A percentile compares a stretch with the other conserved stretches of the same genome.
These are phyloP conservation scores for Hymenoscyphus infarciens DNA, from an alignment of 2,329 filamentous ascomycete species.

Conservation along the genomic window DNA sequence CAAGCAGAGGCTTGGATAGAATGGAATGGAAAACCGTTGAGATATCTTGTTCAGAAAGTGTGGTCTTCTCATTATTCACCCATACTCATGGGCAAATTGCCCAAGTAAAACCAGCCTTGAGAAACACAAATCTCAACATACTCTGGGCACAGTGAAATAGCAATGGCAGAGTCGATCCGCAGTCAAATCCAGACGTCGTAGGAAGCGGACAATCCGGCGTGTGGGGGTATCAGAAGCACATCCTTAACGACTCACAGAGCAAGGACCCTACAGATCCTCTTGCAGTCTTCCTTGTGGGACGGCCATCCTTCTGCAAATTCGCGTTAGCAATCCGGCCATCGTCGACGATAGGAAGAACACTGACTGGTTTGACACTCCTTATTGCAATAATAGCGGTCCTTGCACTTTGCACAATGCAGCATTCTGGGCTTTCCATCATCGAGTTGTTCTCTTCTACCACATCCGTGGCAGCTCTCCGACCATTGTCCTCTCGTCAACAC, in stretches of 20 bases:
- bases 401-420: slow-evolving; percentile 8
- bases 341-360: neutral
- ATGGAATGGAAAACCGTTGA: neutral
- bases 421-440: slow-evolving; percentile 4
- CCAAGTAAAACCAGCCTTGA: neutral
- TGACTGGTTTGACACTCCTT: slow-evolving; percentile 9
- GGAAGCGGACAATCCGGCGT: neutral
- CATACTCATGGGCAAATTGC: neutral
- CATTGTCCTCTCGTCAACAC: slow-evolving; percentile 5
- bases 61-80: neutral
- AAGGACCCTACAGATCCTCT: slow-evolving; percentile 4
- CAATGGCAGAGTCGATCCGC: neutral
- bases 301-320: neutral
- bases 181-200: neutral
- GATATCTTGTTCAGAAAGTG: neutral
- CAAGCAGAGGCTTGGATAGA: neutral
- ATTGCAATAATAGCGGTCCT: slow-evolving; percentile 11
- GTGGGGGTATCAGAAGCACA: neutral
- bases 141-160: neutral
- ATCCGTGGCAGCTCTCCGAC: slow-evolving; percentile 6
- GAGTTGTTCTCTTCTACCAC: slow-evolving; percentile 4
- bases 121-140: neutral
- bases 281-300: slow-evolving; percentile 4
- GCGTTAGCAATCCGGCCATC: neutral
- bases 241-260: neutral